Conservation (phyloP, 139 green algal species). For the Chlamydomonas sp. region DNA sequence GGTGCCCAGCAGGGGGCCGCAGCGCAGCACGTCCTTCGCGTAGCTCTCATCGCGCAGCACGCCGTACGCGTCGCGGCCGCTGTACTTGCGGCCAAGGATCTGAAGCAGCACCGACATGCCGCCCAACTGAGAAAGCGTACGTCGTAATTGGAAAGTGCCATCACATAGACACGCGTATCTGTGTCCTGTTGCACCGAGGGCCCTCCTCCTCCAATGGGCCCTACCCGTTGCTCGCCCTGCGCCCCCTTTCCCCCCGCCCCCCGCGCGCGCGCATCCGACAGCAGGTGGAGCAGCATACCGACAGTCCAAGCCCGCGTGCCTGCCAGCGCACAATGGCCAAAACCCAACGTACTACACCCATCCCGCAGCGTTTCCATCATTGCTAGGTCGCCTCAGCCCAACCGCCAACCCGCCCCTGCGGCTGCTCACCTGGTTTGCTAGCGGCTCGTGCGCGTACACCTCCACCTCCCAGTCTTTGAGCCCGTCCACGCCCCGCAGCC, state of each 20-base stretch:
- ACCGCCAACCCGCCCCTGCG: too few relatives aligned
- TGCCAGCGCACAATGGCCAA: too few relatives aligned
- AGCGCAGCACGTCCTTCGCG: constrained; percentile 35
- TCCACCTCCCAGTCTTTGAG: constrained; percentile 34
- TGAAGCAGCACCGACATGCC: background rate
- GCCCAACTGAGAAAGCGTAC: background rate
- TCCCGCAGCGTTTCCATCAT: too few relatives aligned
- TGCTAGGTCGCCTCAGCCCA: too few relatives aligned
- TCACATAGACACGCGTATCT: too few relatives aligned
- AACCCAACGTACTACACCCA: too few relatives aligned
- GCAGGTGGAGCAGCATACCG: background rate
- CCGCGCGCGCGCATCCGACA: background rate
- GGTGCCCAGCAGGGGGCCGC: constrained; percentile 34
- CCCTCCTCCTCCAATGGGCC: too few relatives aligned
- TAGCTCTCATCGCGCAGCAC: constrained; percentile 5
- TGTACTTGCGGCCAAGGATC: constrained; percentile 35
- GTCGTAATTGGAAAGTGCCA: too few relatives aligned
- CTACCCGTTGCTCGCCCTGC: too few relatives aligned
- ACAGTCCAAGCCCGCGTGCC: too few relatives aligned
- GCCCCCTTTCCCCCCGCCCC: too few relatives aligned
- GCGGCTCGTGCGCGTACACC: constrained; percentile 15
- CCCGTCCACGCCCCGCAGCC: constrained; percentile 45
- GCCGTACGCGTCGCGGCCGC: background rate
- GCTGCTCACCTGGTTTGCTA: constrained; percentile 17
- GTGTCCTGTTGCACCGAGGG: too few relatives aligned